These are phyloP conservation scores for Haplosporangium gracile DNA, from an alignment of 192 early-diverging fungal species.

Conservation along the genomic window DNA sequence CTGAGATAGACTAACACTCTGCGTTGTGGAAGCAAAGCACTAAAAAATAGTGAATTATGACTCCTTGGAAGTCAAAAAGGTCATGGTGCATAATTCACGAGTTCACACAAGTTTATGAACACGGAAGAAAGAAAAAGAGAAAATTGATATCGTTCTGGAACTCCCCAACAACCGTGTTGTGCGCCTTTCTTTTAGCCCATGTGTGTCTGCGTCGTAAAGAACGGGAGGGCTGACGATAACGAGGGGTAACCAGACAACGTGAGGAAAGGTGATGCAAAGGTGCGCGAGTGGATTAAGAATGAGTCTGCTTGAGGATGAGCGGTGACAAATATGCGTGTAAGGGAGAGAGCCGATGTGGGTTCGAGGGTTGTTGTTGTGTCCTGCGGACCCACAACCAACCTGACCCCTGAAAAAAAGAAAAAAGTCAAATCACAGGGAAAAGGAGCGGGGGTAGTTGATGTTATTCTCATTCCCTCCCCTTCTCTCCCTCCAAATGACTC, in stretches of 20 bases:
- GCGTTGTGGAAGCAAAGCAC: neutral
- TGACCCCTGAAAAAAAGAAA: neutral
- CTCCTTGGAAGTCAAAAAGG: neutral
- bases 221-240: neutral
- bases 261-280: neutral
- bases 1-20: neutral
- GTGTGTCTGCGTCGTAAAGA: neutral
- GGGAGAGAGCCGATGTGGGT: neutral
- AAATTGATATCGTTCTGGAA: neutral
- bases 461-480: neutral
- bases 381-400: neutral
- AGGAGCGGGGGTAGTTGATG: neutral
- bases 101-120: neutral
- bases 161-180: neutral
- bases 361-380: neutral
- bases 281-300: neutral
- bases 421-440: neutral
- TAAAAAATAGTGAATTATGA: neutral
- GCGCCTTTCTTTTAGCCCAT: neutral
- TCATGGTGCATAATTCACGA: constrained; percentile 2
- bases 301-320: neutral
- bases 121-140: neutral
- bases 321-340: neutral
- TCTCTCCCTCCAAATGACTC: neutral
- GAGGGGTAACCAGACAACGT: neutral